Conservation (phyloP, 768 basidiomycete genomes). For the Amanita pallidorosea region DNA sequence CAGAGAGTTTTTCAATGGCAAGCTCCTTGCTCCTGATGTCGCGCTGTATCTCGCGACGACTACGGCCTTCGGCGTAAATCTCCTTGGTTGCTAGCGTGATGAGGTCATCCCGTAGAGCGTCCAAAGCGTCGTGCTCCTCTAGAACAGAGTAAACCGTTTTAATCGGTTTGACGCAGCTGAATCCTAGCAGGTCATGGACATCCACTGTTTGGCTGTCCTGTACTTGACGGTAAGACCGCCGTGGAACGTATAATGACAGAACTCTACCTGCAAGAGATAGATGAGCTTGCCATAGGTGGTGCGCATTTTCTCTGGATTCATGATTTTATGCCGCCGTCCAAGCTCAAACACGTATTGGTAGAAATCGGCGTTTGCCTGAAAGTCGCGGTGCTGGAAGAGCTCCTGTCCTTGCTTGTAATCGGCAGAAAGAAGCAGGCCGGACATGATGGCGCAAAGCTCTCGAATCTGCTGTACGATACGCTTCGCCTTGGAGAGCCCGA, state of each 20-base stretch:
- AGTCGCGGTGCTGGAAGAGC: conserved; percentile 73
- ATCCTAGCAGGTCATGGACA: conserved; percentile 69
- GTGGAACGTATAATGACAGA: background rate
- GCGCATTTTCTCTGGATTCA: conserved; percentile 90
- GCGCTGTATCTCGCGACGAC: conserved; percentile 69
- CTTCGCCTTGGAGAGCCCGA: conserved; percentile 73
- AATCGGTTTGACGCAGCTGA: conserved; percentile 71
- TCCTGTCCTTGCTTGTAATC: conserved; percentile 89
- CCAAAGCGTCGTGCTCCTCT: conserved; percentile 52
- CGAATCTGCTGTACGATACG: conserved; percentile 81
- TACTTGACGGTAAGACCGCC: conserved; percentile 5
- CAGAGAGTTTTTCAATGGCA: conserved; percentile 67
- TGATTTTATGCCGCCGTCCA: conserved; percentile 79
- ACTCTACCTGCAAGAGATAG: conserved; percentile 65
- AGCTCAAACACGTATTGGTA: conserved; percentile 77
- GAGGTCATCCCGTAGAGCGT: conserved; percentile 67
- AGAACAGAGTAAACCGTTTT: conserved; percentile 62
- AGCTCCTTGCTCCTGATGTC: conserved; percentile 81
- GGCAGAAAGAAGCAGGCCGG: conserved; percentile 69
- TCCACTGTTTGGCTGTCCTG: conserved; percentile 82
- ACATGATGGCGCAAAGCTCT: conserved; percentile 81
- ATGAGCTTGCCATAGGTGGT: conserved; percentile 82
- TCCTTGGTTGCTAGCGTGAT: conserved; percentile 72
- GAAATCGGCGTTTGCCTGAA: conserved; percentile 69
- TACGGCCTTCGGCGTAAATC: conserved; percentile 63